Evolutionary conservation across 192 early-diverging fungal species (phyloP), one percentile per base, ranked within the genome.

Genomic region (Coemansia sp.): DNA sequence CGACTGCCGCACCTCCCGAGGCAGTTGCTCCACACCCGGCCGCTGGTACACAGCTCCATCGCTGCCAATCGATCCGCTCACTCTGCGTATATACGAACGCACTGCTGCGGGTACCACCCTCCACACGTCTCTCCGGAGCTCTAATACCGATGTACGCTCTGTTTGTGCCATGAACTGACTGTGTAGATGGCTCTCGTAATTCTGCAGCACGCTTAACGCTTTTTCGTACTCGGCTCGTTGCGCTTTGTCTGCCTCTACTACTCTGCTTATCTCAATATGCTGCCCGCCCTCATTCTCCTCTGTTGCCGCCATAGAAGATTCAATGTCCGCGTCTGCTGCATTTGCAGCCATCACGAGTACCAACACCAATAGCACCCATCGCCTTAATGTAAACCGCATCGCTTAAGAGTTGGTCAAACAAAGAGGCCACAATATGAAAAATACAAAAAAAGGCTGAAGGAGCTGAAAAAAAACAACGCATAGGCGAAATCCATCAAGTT

Each of bases 1-100:
- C 24, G 74, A 63, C 50, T 66, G 14, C 40, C 45, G 55, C 3
- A 82, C 58, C 0, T 35, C 37, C 23, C 45, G 43, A 7, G 71
- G 66, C 69, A 13, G 48, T 34, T n/a, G 14, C 18, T 14, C 50
- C 13, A 16, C 16, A 14, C 34, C 46, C 18, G 20, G 31, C 34
- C 20, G 31, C 24, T 43, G n/a, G 48, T 61, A 59, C 14, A 24
- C 33, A 21, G 21, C 55, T 20, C n/a, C 35, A 20, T 5, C 42
- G 40, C 34, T 38, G 14, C 59, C 18, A 11, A 9, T 46, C 18
- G 51, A n/a, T 4, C 36, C 38, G 26, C 46, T 23, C 38, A 21
- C 46, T 11, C 16, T 62, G 60, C 48, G 67, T 2, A 66, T 33
- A 16, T 61, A 57, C n/a, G 23, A 8, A 23, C 55, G 63, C n/a